A percentile compares a stretch with the other conserved stretches of the same genome.
These are phyloP conservation scores for Vinca minor DNA, from an alignment of 257 asterid genomes.

Conservation along the genomic window DNA sequence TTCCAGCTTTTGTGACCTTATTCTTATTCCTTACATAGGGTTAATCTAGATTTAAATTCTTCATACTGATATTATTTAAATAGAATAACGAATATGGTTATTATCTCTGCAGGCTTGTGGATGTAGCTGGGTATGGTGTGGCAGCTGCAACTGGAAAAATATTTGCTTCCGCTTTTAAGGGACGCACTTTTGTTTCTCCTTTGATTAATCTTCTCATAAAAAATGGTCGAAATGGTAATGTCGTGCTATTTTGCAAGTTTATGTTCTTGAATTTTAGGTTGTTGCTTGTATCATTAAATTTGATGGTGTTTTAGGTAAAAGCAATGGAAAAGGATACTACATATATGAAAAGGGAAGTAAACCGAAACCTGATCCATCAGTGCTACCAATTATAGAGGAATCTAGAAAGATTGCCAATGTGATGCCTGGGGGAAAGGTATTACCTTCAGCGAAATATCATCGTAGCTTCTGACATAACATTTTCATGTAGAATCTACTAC, in stretches of 20 bases:
- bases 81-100: neutral
- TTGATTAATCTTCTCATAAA: slow-evolving; percentile 67
- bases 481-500: neutral
- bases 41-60: neutral
- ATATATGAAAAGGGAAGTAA: slow-evolving; percentile 81
- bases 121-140: slow-evolving; percentile 94
- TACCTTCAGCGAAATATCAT: no score
- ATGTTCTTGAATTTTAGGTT: slow-evolving; percentile 15
- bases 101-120: slow-evolving; percentile 66
- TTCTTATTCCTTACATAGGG: neutral
- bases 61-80: neutral
- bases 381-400: slow-evolving; percentile 72
- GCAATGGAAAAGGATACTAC: slow-evolving; percentile 85
- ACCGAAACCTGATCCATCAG: slow-evolving; percentile 83
- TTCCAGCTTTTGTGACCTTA: neutral
- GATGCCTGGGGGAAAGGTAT: slow-evolving; percentile 95
- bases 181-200: slow-evolving; percentile 59
- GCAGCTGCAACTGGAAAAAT: slow-evolving; percentile 56
- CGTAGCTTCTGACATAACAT: neutral
- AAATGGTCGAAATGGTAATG: slow-evolving; percentile 78
- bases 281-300: slow-evolving; percentile 15
- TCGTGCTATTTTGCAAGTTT: neutral
- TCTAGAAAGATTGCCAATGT: slow-evolving; percentile 69
- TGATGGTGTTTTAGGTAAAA: slow-evolving; percentile 57
- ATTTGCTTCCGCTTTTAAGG: slow-evolving; percentile 58